Conservation (phyloP, 345 rosid species). For the Aethionema arabicum region DNA sequence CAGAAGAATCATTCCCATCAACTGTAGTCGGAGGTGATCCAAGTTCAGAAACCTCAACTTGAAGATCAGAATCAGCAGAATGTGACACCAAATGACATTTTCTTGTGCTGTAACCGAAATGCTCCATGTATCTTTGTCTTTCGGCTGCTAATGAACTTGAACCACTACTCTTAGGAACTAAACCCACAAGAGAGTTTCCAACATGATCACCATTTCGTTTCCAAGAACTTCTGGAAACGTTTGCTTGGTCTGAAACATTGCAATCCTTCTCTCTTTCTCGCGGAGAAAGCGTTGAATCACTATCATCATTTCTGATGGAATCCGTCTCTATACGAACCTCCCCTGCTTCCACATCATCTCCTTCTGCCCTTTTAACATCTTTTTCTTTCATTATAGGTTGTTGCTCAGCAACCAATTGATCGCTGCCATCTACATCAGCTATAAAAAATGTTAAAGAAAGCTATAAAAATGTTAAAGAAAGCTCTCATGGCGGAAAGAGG, state of each 20-base stretch:
- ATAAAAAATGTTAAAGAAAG: conserved; percentile 14
- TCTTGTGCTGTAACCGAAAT: conserved; percentile 37
- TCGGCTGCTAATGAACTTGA: conserved; percentile 46
- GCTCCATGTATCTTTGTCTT: conserved; percentile 43
- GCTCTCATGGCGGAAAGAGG: not conserved
- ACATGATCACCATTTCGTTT: conserved; percentile 31
- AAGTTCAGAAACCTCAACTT: conserved; percentile 86
- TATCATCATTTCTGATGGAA: conserved; percentile 37
- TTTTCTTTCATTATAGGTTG: conserved; percentile 25
- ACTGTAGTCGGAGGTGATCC: conserved; percentile 65
- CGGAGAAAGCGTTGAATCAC: conserved; percentile 40
- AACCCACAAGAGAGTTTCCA: conserved; percentile 33
- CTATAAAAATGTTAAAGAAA: not conserved
- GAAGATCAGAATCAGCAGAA: conserved; percentile 90
- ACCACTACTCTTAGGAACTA: conserved; percentile 43
- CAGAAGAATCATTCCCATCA: conserved; percentile 55
- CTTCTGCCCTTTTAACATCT: conserved; percentile 13
- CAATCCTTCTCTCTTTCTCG: conserved; percentile 33
- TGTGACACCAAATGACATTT: conserved; percentile 51
- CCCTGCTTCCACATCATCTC: conserved; percentile 35
- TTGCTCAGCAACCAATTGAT: conserved; percentile 28
- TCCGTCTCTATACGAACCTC: conserved; percentile 40
- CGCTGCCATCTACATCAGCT: conserved; percentile 45
- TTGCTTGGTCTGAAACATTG: conserved; percentile 25
- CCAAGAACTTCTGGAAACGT: conserved; percentile 27